phyloP scores from a whole-genome alignment of 2,329 filamentous ascomycete species.

The Fusarium poae region DNA sequence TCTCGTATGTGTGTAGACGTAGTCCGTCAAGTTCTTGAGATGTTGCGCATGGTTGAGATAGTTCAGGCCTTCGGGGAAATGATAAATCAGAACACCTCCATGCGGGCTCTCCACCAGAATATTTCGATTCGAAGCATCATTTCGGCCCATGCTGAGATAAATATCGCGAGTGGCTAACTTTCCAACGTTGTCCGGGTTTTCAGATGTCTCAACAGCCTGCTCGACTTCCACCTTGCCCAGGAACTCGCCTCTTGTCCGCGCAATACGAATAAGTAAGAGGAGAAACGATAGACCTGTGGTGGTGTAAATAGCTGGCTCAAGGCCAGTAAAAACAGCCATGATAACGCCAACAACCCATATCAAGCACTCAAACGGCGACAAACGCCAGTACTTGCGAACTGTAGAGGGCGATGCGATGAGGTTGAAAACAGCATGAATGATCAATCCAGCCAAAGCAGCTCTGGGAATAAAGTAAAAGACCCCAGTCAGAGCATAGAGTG shows the following conservation, averaged over 20 bases:
- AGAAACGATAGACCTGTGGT: conserved; percentile 60
- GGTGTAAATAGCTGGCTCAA: conserved; percentile 65
- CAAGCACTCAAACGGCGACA: conserved; percentile 78
- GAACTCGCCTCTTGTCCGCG: conserved; percentile 62
- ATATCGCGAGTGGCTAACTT: conserved; percentile 48
- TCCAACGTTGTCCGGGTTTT: neutral
- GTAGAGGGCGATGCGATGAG: conserved; percentile 79
- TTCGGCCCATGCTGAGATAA: conserved; percentile 58
- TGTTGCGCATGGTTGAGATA: conserved; percentile 66
- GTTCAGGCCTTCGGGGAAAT: conserved; percentile 65
- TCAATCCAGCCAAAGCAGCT: conserved; percentile 77
- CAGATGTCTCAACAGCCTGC: neutral
- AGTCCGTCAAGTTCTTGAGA: conserved; percentile 55
- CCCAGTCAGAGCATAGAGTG: conserved; percentile 80
- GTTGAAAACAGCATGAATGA: conserved; percentile 86
- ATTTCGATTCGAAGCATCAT: conserved; percentile 61
- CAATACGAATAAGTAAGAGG: conserved; percentile 60
- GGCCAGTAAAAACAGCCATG: conserved; percentile 62
- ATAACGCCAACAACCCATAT: conserved; percentile 82
- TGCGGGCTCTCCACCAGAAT: conserved; percentile 59
- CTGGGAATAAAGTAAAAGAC: conserved; percentile 87
- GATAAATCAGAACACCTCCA: conserved; percentile 66
- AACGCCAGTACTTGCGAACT: conserved; percentile 82
- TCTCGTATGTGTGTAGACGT: conserved; percentile 51
- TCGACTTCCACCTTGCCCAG: conserved; percentile 56